Conservation (phyloP, 495 filamentous ascomycete genomes). For the Immersiella caudata region DNA sequence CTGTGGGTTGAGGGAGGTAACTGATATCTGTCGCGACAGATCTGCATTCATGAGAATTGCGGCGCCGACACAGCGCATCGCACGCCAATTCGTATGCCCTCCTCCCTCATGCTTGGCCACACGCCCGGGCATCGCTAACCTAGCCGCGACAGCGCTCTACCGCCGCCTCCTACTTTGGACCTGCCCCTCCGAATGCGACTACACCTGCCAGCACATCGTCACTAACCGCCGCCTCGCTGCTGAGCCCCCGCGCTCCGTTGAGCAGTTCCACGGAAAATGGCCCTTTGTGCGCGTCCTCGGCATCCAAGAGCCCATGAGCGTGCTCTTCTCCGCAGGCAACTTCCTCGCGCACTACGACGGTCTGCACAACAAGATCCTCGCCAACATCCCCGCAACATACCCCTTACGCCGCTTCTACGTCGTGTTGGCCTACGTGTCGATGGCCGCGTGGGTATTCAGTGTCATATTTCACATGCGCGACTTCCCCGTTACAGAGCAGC, state of each 20-base stretch:
- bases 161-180: slow-evolving; percentile 74
- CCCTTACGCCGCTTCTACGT: slow-evolving; percentile 80
- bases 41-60: slow-evolving; percentile 83
- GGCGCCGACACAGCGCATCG: slow-evolving; percentile 41
- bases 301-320: slow-evolving; percentile 91
- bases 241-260: slow-evolving; percentile 58
- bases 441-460: slow-evolving; percentile 83
- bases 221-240: slow-evolving; percentile 71
- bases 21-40: slow-evolving; percentile 51
- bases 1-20: not conserved
- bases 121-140: not conserved
- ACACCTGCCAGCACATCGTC: slow-evolving; percentile 94
- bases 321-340: slow-evolving; percentile 91
- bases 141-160: slow-evolving; percentile 55
- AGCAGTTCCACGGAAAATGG: slow-evolving; percentile 99
- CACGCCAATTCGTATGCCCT: slow-evolving; percentile 57
- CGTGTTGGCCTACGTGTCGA: slow-evolving; percentile 75
- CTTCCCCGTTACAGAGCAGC: slow-evolving; percentile 81
- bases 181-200: slow-evolving; percentile 94
- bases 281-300: slow-evolving; percentile 88
- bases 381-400: slow-evolving; percentile 70
- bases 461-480: slow-evolving; percentile 90
- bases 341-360: slow-evolving; percentile 84
- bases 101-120: slow-evolving; percentile 8
- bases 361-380: slow-evolving; percentile 67